phyloP scores from a whole-genome alignment of 2,329 filamentous ascomycete genomes.

The Fusarium verrucosum region DNA sequence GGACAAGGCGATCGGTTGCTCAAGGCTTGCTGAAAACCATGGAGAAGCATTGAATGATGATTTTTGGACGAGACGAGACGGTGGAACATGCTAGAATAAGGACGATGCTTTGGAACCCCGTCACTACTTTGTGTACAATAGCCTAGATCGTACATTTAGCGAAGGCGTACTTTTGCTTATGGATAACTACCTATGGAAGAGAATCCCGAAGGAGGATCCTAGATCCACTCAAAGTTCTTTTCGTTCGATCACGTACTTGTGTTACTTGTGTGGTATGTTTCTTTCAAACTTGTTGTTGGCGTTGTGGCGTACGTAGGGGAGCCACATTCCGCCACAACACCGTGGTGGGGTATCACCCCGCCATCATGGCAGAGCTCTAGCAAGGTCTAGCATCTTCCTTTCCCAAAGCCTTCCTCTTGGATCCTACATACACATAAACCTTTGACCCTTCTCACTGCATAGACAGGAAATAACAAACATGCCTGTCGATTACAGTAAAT shows the following conservation, averaged over 20 bases:
- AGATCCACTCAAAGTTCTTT: neutral
- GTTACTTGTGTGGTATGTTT: neutral
- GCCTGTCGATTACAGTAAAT: slow-evolving; percentile 73
- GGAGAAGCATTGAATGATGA: slow-evolving; percentile 6
- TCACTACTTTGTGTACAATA: slow-evolving; percentile 42
- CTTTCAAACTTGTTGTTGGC: neutral
- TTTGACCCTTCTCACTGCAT: neutral
- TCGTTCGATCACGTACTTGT: neutral
- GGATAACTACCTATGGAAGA: slow-evolving; percentile 21
- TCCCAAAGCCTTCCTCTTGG: neutral
- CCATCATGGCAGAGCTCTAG: slow-evolving; percentile 40
- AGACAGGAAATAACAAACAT: slow-evolving; percentile 46
- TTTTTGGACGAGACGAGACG: slow-evolving; percentile 22
- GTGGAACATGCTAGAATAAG: slow-evolving; percentile 25
- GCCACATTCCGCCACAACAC: slow-evolving; percentile 8
- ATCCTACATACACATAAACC: neutral
- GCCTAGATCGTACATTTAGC: slow-evolving; percentile 43
- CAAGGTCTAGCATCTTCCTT: slow-evolving; percentile 44
- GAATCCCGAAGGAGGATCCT: neutral
- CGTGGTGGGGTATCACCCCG: slow-evolving; percentile 43
- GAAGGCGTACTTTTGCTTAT: slow-evolving; percentile 44
- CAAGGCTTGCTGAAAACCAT: slow-evolving; percentile 4
- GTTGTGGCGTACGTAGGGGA: neutral
- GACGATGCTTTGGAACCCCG: slow-evolving; percentile 36
- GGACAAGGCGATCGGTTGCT: neutral